Percentiles rank a stretch among this genome's conserved stretches.
These are phyloP conservation scores for Tetraselmis chui DNA, from an alignment of 139 green algal species.

Conservation along the genomic window DNA sequence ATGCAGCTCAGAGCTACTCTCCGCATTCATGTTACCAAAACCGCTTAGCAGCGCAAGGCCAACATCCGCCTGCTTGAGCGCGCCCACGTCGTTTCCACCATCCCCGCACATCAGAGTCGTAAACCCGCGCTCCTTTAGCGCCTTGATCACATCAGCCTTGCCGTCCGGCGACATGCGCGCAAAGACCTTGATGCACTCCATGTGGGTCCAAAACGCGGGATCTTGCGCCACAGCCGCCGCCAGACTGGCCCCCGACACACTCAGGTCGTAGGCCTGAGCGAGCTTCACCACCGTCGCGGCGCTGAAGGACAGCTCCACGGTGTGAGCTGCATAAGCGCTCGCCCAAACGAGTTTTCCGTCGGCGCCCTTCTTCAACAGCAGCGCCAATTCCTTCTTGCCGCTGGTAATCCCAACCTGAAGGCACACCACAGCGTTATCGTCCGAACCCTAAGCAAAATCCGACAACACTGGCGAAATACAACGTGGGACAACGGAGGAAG, in stretches of 20 bases:
- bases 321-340: neutral
- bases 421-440: too few relatives aligned
- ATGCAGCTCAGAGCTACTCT: neutral
- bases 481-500: too few relatives aligned
- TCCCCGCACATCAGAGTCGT: constrained; percentile 31
- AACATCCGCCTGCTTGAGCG: constrained; percentile 28
- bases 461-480: too few relatives aligned
- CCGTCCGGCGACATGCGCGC: constrained; percentile 27
- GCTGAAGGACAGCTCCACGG: neutral
- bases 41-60: constrained; percentile 24
- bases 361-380: constrained; percentile 2
- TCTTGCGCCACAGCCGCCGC: neutral
- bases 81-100: constrained; percentile 28
- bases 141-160: constrained; percentile 17
- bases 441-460: too few relatives aligned
- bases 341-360: neutral
- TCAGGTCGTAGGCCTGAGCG: neutral
- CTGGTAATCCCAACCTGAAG: constrained; percentile 15
- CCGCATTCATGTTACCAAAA: constrained; percentile 16
- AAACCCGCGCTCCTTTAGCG: constrained; percentile 12
- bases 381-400: constrained; percentile 2
- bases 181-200: constrained; percentile 14
- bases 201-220: constrained; percentile 3
- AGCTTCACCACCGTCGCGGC: neutral
- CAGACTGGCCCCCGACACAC: neutral